These are phyloP conservation scores for Ensete ventricosum DNA, from an alignment of 176 grass and related monocot genomes.

Conservation along the genomic window DNA sequence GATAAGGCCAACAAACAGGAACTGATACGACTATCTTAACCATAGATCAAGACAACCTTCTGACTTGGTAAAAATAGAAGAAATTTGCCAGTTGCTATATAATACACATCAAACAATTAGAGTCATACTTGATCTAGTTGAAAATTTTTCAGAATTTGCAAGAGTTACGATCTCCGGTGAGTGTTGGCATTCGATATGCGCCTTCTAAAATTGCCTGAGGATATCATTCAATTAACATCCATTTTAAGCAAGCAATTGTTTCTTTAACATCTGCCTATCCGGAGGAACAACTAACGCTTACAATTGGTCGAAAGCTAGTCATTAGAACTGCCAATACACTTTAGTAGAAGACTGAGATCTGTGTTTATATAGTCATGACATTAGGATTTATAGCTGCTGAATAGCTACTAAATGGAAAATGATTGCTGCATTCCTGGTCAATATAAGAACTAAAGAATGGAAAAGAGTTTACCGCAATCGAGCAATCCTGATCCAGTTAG, in stretches of 20 bases:
- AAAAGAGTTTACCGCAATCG: too few species aligned
- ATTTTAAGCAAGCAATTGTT: background rate
- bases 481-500: too few species aligned
- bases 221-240: background rate
- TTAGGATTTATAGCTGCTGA: too few species aligned
- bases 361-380: background rate
- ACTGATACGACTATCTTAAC: too few species aligned
- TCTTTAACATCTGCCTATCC: background rate
- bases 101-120: background rate
- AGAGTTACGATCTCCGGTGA: background rate
- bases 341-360: background rate
- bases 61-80: constrained; percentile 39
- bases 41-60: constrained; percentile 89
- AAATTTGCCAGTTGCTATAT: too few species aligned
- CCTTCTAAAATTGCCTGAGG: too few species aligned
- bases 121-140: background rate
- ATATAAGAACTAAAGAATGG: too few species aligned
- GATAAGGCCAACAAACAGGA: too few species aligned
- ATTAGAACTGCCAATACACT: too few species aligned
- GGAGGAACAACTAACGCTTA: background rate
- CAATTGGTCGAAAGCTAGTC: too few species aligned
- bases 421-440: too few species aligned
- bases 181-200: constrained; percentile 15
- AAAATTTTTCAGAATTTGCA: background rate
- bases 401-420: too few species aligned